These are phyloP conservation scores for Ananas comosus DNA, from an alignment of 176 grass and related monocot genomes.

Conservation along the genomic window DNA sequence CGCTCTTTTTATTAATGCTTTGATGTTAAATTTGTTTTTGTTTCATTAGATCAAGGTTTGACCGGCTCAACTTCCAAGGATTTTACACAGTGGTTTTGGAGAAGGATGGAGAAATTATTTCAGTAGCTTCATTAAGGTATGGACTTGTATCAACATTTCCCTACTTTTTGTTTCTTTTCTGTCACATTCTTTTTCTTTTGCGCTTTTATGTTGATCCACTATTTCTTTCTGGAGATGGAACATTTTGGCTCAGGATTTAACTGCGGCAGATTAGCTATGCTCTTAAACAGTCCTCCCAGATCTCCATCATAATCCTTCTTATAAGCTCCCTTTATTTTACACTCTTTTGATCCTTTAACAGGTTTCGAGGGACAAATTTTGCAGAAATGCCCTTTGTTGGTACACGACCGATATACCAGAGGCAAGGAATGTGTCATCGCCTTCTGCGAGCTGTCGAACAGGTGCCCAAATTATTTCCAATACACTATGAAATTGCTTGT, in stretches of 20 bases:
- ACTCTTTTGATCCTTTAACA: slow-evolving; percentile 13
- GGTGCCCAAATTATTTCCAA: slow-evolving; percentile 18
- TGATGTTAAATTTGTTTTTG: neutral
- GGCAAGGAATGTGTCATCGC: slow-evolving; percentile 57
- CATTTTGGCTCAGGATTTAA: too few relatives aligned
- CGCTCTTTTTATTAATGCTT: too few relatives aligned
- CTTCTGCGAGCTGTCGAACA: slow-evolving; percentile 61
- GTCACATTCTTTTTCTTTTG: neutral
- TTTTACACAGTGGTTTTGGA: slow-evolving; percentile 65
- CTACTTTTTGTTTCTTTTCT: neutral
- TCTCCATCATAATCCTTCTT: neutral
- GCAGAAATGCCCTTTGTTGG: slow-evolving; percentile 79
- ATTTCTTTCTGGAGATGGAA: neutral
- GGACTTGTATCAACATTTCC: neutral
- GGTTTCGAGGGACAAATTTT: slow-evolving; percentile 61
- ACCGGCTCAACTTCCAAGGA: slow-evolving; percentile 53
- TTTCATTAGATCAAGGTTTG: slow-evolving; percentile 48
- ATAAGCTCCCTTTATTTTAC: neutral
- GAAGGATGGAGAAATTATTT: slow-evolving; percentile 58
- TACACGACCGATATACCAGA: slow-evolving; percentile 59
- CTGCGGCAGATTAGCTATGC: too few relatives aligned
- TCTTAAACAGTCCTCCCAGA: too few relatives aligned
- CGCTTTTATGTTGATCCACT: neutral
- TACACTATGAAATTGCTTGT: neutral
- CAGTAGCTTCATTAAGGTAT: slow-evolving; percentile 56